A percentile compares a stretch with the other conserved stretches of the same genome.
Evolutionary conservation across 2,329 filamentous ascomycete genomes (phyloP).

Genomic region (Claviceps sp.): DNA sequence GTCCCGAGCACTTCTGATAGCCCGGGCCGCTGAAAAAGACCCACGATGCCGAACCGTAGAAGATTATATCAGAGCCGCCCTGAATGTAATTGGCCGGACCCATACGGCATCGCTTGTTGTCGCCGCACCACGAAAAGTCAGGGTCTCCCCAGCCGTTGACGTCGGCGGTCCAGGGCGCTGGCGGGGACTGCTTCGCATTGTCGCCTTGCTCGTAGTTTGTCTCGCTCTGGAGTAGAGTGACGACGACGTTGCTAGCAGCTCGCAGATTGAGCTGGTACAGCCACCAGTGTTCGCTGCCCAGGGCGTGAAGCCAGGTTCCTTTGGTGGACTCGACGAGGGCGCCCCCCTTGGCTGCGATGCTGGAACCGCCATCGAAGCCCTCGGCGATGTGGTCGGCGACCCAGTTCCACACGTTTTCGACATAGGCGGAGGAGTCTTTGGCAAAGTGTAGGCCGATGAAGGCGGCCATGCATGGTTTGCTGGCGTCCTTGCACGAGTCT

Average conservation of each 20-base stretch:
- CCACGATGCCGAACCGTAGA: conserved; percentile 30
- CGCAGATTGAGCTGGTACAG: conserved; percentile 44
- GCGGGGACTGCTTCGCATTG: conserved; percentile 20
- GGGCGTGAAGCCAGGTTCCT: conserved; percentile 34
- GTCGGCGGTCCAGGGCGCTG: conserved; percentile 26
- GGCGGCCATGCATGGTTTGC: conserved; percentile 30
- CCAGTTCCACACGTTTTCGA: conserved; percentile 24
- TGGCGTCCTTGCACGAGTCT: conserved; percentile 19
- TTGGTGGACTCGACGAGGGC: conserved; percentile 30
- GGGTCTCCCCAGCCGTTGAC: conserved; percentile 25
- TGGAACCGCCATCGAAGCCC: conserved; percentile 27
- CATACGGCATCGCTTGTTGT: conserved; percentile 28
- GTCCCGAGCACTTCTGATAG: conserved; percentile 19
- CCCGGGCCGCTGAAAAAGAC: conserved; percentile 28
- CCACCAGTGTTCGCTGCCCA: conserved; percentile 42
- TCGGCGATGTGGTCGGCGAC: conserved; percentile 33
- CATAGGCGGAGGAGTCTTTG: conserved; percentile 10
- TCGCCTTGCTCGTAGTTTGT: conserved; percentile 28
- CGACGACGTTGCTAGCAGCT: conserved; percentile 34
- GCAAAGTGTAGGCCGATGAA: conserved; percentile 37
- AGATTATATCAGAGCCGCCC: conserved; percentile 26
- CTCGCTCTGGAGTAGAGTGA: conserved; percentile 38
- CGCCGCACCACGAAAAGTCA: conserved; percentile 26
- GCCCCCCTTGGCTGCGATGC: conserved; percentile 35
- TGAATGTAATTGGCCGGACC: conserved; percentile 28